phyloP scores from a whole-genome alignment of 2,329 filamentous ascomycete genomes.

The Xylaria sp. region DNA sequence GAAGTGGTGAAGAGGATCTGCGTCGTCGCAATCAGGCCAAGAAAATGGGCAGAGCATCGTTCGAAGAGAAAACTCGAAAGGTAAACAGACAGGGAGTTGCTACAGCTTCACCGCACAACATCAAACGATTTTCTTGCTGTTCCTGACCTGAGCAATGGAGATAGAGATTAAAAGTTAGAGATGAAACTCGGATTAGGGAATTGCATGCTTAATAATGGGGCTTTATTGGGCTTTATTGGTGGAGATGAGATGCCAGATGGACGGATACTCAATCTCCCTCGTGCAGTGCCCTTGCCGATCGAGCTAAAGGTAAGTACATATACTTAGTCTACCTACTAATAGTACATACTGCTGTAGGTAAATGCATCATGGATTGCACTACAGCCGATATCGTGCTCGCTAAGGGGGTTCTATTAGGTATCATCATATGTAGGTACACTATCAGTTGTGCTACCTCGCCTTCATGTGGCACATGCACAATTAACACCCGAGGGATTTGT shows the following conservation, averaged over 20 bases:
- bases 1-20: conserved; percentile 19
- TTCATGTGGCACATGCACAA: neutral
- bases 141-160: neutral
- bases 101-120: neutral
- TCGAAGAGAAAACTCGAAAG: conserved; percentile 7
- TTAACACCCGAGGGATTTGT: too few species aligned
- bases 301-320: neutral
- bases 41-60: conserved; percentile 35
- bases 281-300: conserved; percentile 5
- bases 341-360: neutral
- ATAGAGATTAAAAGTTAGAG: neutral
- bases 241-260: conserved; percentile 28
- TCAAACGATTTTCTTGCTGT: conserved; percentile 16
- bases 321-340: neutral
- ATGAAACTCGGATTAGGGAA: conserved; percentile 12
- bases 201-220: conserved; percentile 18
- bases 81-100: neutral
- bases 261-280: conserved; percentile 26
- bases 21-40: conserved; percentile 14
- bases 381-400: neutral
- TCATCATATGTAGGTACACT: neutral
- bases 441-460: conserved; percentile 3
- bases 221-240: conserved; percentile 1
- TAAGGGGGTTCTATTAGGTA: neutral
- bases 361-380: neutral